Evolutionary conservation across 768 basidiomycete species (phyloP), one percentile per base, ranked within the genome.

Genomic region (Lactarius tabidus): DNA sequence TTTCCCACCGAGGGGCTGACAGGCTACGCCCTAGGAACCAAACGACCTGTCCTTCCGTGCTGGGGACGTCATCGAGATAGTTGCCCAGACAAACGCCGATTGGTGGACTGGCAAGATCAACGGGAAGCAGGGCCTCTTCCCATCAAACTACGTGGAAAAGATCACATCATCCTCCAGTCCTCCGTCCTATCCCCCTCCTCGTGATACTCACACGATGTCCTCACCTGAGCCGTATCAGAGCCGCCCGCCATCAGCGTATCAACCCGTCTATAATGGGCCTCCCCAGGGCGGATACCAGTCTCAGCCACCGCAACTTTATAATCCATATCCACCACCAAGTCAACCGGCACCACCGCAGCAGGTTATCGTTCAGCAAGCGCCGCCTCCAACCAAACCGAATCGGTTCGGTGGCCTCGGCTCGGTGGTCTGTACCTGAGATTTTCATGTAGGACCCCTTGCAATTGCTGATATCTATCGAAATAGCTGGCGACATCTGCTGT

Each of bases 71-170:
- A 83, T 96, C 64, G 89, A 91, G 63, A 81, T 96, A 63, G 74
- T 90, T 48, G 84, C 88, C 64, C 90, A 94, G 72, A 89, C 85
- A 53, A 93, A 94, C 64, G 79, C 79, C 3, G 93, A 95, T 74
- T 95, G 93, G 93, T 96, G 91, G 92, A 84, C 82, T 9, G 93
- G 93, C 31, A 79, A 75, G 65, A 70, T 81, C 62, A 81, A 86
- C 38, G 87, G 86, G 29, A 80, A 77, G 64, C 82, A 87, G 61
- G 93, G 88, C 5, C 80, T 94, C 41, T 91, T 95, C 79, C 93
- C 93, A 0, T 82, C 88, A 15, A 84, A 84, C 67, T 83, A 91
- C 60, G 89, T 91, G 45, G 85, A 91, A 76, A 86, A 82, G 70
- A 64, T 87, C 33, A 36, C 72, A 20, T 39, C 70, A 3, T 33